Evolutionary conservation across 371 early-diverging fungal species (phyloP).

Genomic region (Chytridium lagenaria): DNA sequence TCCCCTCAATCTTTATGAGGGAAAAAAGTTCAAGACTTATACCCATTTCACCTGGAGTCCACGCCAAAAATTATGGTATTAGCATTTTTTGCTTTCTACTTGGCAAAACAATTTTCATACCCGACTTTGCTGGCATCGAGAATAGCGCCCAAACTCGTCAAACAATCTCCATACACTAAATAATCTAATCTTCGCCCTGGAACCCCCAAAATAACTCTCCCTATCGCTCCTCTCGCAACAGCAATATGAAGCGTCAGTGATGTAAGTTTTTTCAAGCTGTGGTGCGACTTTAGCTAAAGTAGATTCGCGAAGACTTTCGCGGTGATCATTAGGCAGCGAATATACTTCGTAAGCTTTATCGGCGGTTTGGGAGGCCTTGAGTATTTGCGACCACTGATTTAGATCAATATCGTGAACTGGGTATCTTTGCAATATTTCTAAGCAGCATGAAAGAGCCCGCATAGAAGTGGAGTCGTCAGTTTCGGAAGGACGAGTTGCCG

Average conservation of each 20-base stretch:
- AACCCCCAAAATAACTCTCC: conserved; percentile 2
- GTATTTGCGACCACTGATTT: not conserved
- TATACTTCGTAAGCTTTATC: too few species aligned
- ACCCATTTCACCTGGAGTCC: conserved; percentile 14
- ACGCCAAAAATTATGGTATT: too few species aligned
- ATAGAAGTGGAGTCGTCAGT: not conserved
- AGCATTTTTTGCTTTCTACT: too few species aligned
- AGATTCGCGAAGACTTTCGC: too few species aligned
- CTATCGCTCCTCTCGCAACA: not conserved
- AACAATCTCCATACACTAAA: conserved; percentile 8
- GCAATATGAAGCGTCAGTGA: not conserved
- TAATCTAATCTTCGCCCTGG: conserved; percentile 1
- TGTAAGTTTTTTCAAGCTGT: not conserved
- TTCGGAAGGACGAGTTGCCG: not conserved
- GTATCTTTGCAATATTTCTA: not conserved
- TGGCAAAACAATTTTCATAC: too few species aligned
- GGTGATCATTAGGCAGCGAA: too few species aligned
- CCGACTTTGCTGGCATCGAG: not conserved
- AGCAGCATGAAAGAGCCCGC: not conserved
- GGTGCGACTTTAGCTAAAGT: too few species aligned
- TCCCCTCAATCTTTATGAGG: not conserved
- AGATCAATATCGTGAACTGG: not conserved
- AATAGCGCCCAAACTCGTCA: not conserved
- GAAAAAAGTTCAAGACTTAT: not conserved
- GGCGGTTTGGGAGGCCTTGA: not conserved